Base-by-base conservation (phyloP, 1,139 yeast genomes). In the Taphrina populina region DNA sequence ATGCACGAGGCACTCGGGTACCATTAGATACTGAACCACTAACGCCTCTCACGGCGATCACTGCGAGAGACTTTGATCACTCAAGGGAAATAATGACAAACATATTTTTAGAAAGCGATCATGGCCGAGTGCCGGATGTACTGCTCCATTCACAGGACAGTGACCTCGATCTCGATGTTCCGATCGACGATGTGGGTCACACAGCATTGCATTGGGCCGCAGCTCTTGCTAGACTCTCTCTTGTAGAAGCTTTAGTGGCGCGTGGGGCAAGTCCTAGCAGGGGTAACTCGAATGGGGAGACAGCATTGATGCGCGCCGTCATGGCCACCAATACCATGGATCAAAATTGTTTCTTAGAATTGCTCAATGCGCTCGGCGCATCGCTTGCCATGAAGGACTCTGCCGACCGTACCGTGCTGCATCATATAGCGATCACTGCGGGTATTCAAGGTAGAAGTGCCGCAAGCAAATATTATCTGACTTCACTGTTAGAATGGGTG, bases 161-260 rank as follows among this genome's bases (percentile, higher is more conserved):
- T 3, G 72, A 75, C 24, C 72, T 86, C 40, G 78, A 81, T 61
- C 76, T 88, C 56, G 88, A 86, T 64, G 86, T 88, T 36, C 82
- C 96, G 1, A 87, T 94, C 47, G 99, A 94, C 69, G 94, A 85
- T 63, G 81, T 84, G 58, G 97, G 97, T 0, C 94, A 92, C 66
- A 84, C 96, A 0, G 88, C 95, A 0, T 75, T 94, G 59, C 99
- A 94, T 69, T 87, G 97, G 95, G 95, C 96, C 1, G 83, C 97
- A 29, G 88, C 96, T 0, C 76, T 94, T 70, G 97, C 95, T 0
- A 81, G 88, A 60, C 72, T 83, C 3, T 74, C 81, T 1, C 75
- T 90, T 58, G 92, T 88, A 3, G 79, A 79, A 58, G 88, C 87
- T 58, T 73, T 94, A 33, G 77, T 90, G 5, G 71, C 79, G 47